Conservation (phyloP, 202 grass and related monocot genomes). For the Zizania palustris region DNA sequence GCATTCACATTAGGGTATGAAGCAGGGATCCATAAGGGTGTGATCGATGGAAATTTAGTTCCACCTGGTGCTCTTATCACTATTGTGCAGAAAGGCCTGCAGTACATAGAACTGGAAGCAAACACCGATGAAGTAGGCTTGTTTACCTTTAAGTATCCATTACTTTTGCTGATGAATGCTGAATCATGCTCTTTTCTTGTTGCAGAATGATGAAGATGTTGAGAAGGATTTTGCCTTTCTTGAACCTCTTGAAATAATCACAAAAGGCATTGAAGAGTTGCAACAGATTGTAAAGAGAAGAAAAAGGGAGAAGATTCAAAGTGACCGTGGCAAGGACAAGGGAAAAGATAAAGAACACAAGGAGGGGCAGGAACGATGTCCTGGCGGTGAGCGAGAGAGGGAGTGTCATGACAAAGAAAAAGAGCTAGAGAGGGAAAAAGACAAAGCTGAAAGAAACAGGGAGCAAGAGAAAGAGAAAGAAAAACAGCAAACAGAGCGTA, state of each 20-base stretch:
- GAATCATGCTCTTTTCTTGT: slow-evolving; percentile 32
- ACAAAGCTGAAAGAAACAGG: slow-evolving; percentile 66
- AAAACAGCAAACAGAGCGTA: slow-evolving; percentile 56
- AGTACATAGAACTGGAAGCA: slow-evolving; percentile 98
- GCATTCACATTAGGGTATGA: slow-evolving; percentile 91
- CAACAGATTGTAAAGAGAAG: slow-evolving; percentile 87
- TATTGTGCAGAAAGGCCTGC: slow-evolving; percentile 91
- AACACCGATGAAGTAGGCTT: slow-evolving; percentile 68
- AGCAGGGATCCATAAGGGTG: slow-evolving; percentile 77
- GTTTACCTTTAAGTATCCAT: slow-evolving; percentile 29
- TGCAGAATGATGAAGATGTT: slow-evolving; percentile 72
- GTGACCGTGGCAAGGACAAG: slow-evolving; percentile 69
- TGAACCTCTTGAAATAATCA: slow-evolving; percentile 94
- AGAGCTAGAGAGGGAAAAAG: slow-evolving; percentile 68
- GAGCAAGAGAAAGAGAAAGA: slow-evolving; percentile 63
- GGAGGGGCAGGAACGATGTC: slow-evolving; percentile 55
- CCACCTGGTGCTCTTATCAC: slow-evolving; percentile 90
- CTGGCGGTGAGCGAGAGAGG: slow-evolving; percentile 59
- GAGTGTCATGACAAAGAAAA: slow-evolving; percentile 71
- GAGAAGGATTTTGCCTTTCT: slow-evolving; percentile 82
- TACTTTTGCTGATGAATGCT: slow-evolving; percentile 1
- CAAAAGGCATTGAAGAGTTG: slow-evolving; percentile 84
- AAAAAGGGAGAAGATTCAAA: slow-evolving; percentile 66
- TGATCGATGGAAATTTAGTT: slow-evolving; percentile 81
- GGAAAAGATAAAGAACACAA: slow-evolving; percentile 58